Conservation (phyloP, 83 land plant genomes). For the Thuja plicata region DNA sequence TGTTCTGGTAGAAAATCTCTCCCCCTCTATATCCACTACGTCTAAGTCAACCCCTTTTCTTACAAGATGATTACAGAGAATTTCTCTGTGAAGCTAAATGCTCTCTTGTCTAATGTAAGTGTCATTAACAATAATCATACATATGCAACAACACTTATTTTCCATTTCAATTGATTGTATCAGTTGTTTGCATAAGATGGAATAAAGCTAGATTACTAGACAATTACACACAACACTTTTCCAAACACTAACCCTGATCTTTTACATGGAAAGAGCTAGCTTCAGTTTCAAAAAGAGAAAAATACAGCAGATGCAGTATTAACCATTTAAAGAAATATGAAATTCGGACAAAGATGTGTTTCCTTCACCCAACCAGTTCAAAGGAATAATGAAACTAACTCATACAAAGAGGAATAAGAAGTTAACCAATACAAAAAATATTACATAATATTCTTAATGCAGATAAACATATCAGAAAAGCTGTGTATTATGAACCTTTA, state of each 20-base stretch:
- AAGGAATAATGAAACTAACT: not conserved
- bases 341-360: too few species aligned
- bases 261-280: not conserved
- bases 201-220: constrained; percentile 4
- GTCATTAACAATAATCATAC: not conserved
- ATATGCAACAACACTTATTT: not conserved
- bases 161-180: not conserved
- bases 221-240: not conserved
- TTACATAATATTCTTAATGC: not conserved
- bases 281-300: not conserved
- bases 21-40: not conserved
- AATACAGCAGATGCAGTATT: not conserved
- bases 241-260: not conserved
- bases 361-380: not conserved
- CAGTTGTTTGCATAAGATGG: not conserved
- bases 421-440: not conserved
- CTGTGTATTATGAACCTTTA: not conserved
- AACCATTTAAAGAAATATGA: not conserved
- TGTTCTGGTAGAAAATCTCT: not conserved
- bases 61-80: not conserved
- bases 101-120: not conserved
- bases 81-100: not conserved
- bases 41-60: not conserved
- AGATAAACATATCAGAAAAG: not conserved
- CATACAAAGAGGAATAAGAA: not conserved